Conservation (phyloP, 2,329 filamentous ascomycete genomes). For the Penicillium verrucosum region DNA sequence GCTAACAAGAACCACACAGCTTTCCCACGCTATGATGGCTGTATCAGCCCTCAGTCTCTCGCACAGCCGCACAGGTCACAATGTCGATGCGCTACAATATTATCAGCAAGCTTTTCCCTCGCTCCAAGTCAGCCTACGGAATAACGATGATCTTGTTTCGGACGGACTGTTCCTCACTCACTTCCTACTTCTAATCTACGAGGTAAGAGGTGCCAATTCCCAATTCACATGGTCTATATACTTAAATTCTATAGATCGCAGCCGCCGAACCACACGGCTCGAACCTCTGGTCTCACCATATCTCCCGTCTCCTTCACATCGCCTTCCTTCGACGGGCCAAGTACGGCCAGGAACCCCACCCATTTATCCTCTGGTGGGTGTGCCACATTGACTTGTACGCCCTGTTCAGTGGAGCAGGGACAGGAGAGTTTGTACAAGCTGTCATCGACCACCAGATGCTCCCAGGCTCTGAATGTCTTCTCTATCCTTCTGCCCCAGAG, state of each 20-base stretch:
- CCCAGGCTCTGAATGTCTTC: constrained; percentile 40
- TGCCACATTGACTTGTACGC: constrained; percentile 56
- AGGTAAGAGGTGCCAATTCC: constrained; percentile 39
- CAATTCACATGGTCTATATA: constrained; percentile 10
- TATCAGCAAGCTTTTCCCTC: constrained; percentile 54
- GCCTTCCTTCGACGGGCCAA: constrained; percentile 47
- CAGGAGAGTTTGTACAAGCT: constrained; percentile 49
- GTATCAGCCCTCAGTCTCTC: constrained; percentile 54
- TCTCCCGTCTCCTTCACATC: constrained; percentile 52
- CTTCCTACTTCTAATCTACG: constrained; percentile 56
- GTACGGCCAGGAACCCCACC: constrained; percentile 46
- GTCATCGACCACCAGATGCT: constrained; percentile 50
- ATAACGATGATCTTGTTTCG: constrained; percentile 51
- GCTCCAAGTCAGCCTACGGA: constrained; percentile 45
- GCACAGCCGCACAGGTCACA: constrained; percentile 45
- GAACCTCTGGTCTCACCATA: constrained; percentile 55
- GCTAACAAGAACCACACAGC: constrained; percentile 32
- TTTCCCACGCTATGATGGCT: constrained; percentile 58
- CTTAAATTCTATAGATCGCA: constrained; percentile 38
- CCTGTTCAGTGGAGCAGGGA: constrained; percentile 51
- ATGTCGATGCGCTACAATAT: constrained; percentile 52
- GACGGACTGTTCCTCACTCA: constrained; percentile 58
- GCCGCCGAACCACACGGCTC: constrained; percentile 46
- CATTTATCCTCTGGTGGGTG: constrained; percentile 54
- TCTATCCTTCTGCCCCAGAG: constrained; percentile 36